phyloP scores from a whole-genome alignment of 1,139 yeast species.

The Scheffersomyces lignicola region DNA sequence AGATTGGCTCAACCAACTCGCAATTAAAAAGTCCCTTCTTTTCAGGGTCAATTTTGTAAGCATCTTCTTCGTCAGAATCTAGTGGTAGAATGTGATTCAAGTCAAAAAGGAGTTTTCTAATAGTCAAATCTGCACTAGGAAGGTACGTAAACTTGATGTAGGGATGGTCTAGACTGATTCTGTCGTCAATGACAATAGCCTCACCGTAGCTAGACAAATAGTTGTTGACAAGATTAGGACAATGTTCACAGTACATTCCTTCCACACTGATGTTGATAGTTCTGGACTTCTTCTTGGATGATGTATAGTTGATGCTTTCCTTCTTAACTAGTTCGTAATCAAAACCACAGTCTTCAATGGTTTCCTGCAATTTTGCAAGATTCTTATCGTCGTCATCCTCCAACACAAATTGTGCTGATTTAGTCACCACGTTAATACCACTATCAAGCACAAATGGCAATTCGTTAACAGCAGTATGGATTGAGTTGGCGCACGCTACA shows the following conservation, averaged over 20 bases:
- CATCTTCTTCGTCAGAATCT: slow-evolving; percentile 15
- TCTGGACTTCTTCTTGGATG: slow-evolving; percentile 48
- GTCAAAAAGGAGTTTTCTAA: slow-evolving; percentile 52
- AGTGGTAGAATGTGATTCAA: slow-evolving; percentile 45
- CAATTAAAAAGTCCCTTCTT: slow-evolving; percentile 42
- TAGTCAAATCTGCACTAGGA: slow-evolving; percentile 49
- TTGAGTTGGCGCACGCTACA: slow-evolving; percentile 65
- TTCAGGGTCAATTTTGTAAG: slow-evolving; percentile 23
- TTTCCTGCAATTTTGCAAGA: slow-evolving; percentile 40
- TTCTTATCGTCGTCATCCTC: slow-evolving; percentile 33
- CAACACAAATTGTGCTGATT: slow-evolving; percentile 60
- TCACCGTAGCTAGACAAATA: slow-evolving; percentile 56
- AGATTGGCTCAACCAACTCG: slow-evolving; percentile 54
- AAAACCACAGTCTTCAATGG: slow-evolving; percentile 67
- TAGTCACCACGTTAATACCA: slow-evolving; percentile 58
- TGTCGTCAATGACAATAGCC: slow-evolving; percentile 55
- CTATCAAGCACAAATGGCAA: slow-evolving; percentile 55
- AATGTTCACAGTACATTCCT: slow-evolving; percentile 72
- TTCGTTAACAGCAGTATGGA: slow-evolving; percentile 48
- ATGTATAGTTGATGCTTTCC: slow-evolving; percentile 44
- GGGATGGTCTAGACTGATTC: slow-evolving; percentile 56
- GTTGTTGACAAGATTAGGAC: slow-evolving; percentile 58
- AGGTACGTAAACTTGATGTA: slow-evolving; percentile 62
- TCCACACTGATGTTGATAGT: slow-evolving; percentile 56
- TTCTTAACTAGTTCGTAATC: slow-evolving; percentile 49